A percentile compares a stretch with the other conserved stretches of the same genome.
These are phyloP conservation scores for Suhomyces kilbournensis DNA, from an alignment of 805 yeast species.

Conservation along the genomic window DNA sequence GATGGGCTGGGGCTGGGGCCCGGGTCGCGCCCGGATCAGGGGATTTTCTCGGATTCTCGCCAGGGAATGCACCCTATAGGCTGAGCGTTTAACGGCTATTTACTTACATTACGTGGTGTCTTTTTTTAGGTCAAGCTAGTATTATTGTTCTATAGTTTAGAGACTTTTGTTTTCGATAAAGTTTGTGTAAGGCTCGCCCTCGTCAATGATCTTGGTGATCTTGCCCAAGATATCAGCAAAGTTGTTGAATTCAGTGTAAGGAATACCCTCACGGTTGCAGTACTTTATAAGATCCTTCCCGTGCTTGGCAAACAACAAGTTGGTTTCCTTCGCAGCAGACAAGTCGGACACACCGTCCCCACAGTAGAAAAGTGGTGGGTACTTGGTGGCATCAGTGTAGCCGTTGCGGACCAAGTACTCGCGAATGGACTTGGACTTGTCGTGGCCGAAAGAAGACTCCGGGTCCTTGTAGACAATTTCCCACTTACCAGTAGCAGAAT, in stretches of 20 bases:
- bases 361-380: constrained; percentile 78
- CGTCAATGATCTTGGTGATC: constrained; percentile 51
- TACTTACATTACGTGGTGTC: too few species aligned
- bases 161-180: constrained; percentile 9
- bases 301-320: constrained; percentile 85
- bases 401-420: constrained; percentile 36
- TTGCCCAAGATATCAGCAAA: constrained; percentile 71
- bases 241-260: constrained; percentile 77
- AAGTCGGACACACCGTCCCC: constrained; percentile 98
- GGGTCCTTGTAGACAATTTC: constrained; percentile 77
- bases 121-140: too few species aligned
- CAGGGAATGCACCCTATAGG: too few species aligned
- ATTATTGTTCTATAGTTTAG: too few species aligned
- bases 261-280: constrained; percentile 77
- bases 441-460: constrained; percentile 89
- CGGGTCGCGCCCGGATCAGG: too few species aligned
- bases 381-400: constrained; percentile 19
- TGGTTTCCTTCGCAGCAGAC: constrained; percentile 93
- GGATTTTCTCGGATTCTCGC: too few species aligned
- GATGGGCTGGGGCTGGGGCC: too few species aligned
- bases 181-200: constrained; percentile 8
- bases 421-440: constrained; percentile 79
- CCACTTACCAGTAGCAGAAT: constrained; percentile 63
- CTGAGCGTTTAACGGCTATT: too few species aligned
- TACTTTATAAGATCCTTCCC: constrained; percentile 87